Evolutionary conservation across 2,329 filamentous ascomycete genomes (phyloP), one percentile per base, ranked within the genome.

Genomic region (Venturiaceae sp.): DNA sequence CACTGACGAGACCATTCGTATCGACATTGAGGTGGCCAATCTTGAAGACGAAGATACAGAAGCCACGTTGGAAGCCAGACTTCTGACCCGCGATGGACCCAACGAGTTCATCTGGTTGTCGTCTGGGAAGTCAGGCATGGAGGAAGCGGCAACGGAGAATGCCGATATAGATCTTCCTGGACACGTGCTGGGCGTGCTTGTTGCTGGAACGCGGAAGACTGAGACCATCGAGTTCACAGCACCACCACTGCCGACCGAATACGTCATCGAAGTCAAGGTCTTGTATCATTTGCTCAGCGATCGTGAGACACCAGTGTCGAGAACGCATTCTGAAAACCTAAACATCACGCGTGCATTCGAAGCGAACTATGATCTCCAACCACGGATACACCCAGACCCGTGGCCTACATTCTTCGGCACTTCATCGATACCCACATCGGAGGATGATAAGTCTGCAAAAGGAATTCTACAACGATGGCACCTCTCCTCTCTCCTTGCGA

Each of bases 351-450:
- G 84, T 54, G 90, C 92, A 0, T 97, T 99, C 65, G 91, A 96
- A 72, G 89, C 91, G 16, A 94, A 88, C 66, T 96, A 95, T 70
- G 90, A 95, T 62, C 83, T 97, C 62, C 80, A 86, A 13, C 91
- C 94, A 11, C 82, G 87, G 9, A 77, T 96, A 3, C 87, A 96
- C 69, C 72, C 80, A 0, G 85, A 87, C 53, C 78, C 83, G 2
- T 99, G 94, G 92, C 92, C 94, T 1, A 91, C 86, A 68, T 85
- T 95, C 65, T 99, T 97, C 71, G 80, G 84, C 56, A 28, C 41
- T n/a, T 46, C 53, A 50, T 46, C 54, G 26, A 26, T 46, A 56
- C 36, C 54, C n/a, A 46, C n/a, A 7, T 32, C 37, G 5, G 26
- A 33, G 21, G 52, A 47, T n/a, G 41, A 41, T 28, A 59, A 28